Percentiles rank a stretch among this genome's conserved stretches.
Evolutionary conservation across 2,329 filamentous ascomycete genomes (phyloP).

Genomic region (Fusarium continuum): DNA sequence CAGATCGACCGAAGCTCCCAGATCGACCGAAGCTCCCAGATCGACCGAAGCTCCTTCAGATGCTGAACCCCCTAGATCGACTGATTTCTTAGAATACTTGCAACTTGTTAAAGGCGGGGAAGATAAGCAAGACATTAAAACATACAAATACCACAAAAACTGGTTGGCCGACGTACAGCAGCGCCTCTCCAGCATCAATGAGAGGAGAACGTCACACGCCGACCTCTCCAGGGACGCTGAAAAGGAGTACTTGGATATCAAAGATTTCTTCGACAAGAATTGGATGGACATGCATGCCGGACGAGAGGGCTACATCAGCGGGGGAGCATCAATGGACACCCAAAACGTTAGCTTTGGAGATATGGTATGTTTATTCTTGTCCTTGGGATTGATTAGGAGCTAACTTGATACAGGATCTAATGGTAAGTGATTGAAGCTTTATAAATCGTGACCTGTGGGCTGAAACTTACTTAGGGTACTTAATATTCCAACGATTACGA

Average conservation of each 20-base stretch:
- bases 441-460: background rate
- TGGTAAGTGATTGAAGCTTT: constrained; percentile 54
- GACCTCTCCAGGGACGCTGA: background rate
- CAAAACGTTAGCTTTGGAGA: constrained; percentile 85
- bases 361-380: constrained; percentile 67
- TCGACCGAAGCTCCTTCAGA: too few relatives aligned
- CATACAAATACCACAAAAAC: too few relatives aligned
- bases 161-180: too few relatives aligned
- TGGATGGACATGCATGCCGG: constrained; percentile 57
- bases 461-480: constrained; percentile 3
- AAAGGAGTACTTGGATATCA: background rate
- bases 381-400: background rate
- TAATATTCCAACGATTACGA: background rate
- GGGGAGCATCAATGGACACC: constrained; percentile 65
- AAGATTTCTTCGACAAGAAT: background rate
- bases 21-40: too few relatives aligned
- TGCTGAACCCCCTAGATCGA: too few relatives aligned
- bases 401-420: constrained; percentile 54
- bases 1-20: too few relatives aligned
- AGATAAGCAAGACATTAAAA: too few relatives aligned
- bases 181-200: too few relatives aligned
- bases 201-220: too few relatives aligned
- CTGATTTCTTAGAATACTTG: too few relatives aligned
- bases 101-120: too few relatives aligned
- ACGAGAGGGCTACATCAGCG: constrained; percentile 73